Conservation (phyloP, 805 yeast genomes). For the Komagataella ulmi region DNA sequence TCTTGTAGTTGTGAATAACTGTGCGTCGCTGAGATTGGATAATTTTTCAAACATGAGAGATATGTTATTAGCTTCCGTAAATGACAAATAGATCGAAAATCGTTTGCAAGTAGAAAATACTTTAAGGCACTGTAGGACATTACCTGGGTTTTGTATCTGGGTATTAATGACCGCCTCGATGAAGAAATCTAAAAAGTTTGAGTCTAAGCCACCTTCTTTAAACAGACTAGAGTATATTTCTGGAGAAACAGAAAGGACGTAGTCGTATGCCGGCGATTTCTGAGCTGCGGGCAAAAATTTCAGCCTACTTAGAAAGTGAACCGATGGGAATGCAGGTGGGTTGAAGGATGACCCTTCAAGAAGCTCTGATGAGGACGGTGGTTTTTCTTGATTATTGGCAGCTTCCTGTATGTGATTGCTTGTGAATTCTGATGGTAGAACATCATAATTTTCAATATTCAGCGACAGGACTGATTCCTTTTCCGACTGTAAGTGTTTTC, state of each 20-base stretch:
- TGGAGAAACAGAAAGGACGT: constrained; percentile 19
- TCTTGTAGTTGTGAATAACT: background rate
- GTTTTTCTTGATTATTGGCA: background rate
- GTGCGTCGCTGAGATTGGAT: background rate
- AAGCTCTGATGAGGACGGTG: background rate
- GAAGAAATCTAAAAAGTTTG: constrained; percentile 31
- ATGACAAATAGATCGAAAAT: constrained; percentile 15
- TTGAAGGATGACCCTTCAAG: background rate
- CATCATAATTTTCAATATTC: background rate
- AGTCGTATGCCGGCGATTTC: constrained; percentile 20
- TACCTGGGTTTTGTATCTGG: constrained; percentile 7
- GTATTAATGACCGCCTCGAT: constrained; percentile 23
- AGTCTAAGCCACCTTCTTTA: constrained; percentile 31
- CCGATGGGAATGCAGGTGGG: background rate
- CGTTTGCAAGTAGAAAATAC: constrained; percentile 21
- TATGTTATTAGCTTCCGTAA: background rate
- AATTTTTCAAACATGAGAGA: background rate
- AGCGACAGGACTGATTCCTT: background rate
- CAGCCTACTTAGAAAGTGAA: constrained; percentile 6
- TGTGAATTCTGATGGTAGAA: background rate
- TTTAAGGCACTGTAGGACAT: constrained; percentile 12
- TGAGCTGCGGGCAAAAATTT: constrained; percentile 14
- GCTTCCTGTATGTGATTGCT: background rate
- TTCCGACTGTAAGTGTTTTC: background rate
- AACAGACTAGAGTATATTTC: constrained; percentile 19